Conservation (phyloP, 768 basidiomycete species). For the Leccinum sublutescens region DNA sequence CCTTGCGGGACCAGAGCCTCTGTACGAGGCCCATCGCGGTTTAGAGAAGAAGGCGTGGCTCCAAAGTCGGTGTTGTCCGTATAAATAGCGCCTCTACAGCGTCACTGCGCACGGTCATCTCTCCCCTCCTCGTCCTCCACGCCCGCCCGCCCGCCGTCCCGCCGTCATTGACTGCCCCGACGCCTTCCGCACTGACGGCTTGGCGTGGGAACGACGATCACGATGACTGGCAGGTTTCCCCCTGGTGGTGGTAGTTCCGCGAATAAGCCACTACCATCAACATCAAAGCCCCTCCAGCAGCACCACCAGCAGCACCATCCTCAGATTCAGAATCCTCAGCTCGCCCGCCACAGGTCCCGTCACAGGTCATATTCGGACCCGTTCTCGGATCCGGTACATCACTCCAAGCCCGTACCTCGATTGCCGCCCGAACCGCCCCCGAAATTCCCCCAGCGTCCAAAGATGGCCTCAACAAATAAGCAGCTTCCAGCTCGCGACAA, state of each 20-base stretch:
- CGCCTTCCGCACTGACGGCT: background rate
- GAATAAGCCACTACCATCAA: slow-evolving; percentile 30
- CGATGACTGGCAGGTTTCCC: slow-evolving; percentile 17
- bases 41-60: background rate
- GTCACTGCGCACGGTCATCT: slow-evolving; percentile 5
- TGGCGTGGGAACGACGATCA: slow-evolving; percentile 26
- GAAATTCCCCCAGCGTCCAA: slow-evolving; percentile 27
- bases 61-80: slow-evolving; percentile 5
- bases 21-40: slow-evolving; percentile 32
- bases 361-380: slow-evolving; percentile 52
- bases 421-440: slow-evolving; percentile 37
- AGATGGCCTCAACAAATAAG: slow-evolving; percentile 29
- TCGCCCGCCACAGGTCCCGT: slow-evolving; percentile 34
- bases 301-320: slow-evolving; percentile 5
- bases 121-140: slow-evolving; percentile 6
- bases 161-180: slow-evolving; percentile 11
- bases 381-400: slow-evolving; percentile 42
- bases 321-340: slow-evolving; percentile 22
- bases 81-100: slow-evolving; percentile 24
- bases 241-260: slow-evolving; percentile 11
- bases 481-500: slow-evolving; percentile 35
- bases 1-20: slow-evolving; percentile 44
- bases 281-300: slow-evolving; percentile 1
- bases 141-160: slow-evolving; percentile 4
- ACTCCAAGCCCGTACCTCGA: slow-evolving; percentile 38